These are phyloP conservation scores for Trametes cinnabarina DNA, from an alignment of 768 basidiomycete species.

Conservation along the genomic window DNA sequence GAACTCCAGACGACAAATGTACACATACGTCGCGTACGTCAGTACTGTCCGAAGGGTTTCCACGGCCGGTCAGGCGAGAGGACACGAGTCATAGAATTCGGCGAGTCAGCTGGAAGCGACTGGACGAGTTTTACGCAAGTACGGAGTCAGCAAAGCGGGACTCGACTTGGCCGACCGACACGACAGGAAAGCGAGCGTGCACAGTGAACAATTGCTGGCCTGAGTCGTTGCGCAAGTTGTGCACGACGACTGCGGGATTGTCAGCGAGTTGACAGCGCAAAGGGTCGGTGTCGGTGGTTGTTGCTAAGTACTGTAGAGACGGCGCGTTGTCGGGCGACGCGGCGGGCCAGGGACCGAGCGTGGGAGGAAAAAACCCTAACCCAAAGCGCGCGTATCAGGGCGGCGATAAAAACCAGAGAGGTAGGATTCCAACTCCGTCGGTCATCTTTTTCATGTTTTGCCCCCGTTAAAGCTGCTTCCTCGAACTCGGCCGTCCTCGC, in stretches of 20 bases:
- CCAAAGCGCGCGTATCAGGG: conserved; percentile 10
- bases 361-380: conserved; percentile 18
- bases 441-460: conserved; percentile 21
- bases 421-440: conserved; percentile 14
- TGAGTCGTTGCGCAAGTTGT: neutral
- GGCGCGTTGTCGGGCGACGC: conserved; percentile 8
- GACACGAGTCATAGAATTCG: neutral
- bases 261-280: neutral
- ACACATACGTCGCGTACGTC: conserved; percentile 14
- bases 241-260: neutral
- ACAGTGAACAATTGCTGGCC: too few relatives aligned
- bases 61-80: conserved; percentile 17
- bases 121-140: conserved; percentile 1
- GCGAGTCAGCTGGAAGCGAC: neutral
- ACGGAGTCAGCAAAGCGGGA: neutral
- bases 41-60: conserved; percentile 5
- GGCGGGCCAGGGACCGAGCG: conserved; percentile 9
- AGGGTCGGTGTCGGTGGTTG: neutral
- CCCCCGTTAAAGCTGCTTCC: conserved; percentile 17
- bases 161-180: too few relatives aligned
- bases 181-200: too few relatives aligned
- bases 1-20: conserved; percentile 10
- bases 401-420: conserved; percentile 7
- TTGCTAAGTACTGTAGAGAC: neutral
- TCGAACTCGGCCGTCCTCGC: conserved; percentile 19